Conservation (phyloP, 495 filamentous ascomycete genomes). For the Annulohypoxylon nitens region DNA sequence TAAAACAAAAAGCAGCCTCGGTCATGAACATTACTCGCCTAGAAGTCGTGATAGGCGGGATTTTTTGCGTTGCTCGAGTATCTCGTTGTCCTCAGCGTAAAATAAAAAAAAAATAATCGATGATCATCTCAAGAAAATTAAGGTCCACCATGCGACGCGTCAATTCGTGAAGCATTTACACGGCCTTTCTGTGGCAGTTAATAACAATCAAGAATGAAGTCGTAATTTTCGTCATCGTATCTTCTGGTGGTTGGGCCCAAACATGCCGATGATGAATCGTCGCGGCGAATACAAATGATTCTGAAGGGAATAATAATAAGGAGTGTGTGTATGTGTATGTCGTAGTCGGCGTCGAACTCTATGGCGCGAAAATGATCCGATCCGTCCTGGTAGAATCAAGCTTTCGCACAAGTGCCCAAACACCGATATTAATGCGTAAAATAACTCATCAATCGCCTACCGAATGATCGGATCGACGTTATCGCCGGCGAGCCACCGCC, state of each 20-base stretch:
- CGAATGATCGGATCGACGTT: slow-evolving; percentile 16
- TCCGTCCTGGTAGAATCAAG: slow-evolving; percentile 39
- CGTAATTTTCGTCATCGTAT: slow-evolving; percentile 59
- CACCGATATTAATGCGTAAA: slow-evolving; percentile 40
- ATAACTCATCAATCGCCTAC: slow-evolving; percentile 12
- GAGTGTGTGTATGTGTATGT: slow-evolving; percentile 39
- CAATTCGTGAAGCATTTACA: slow-evolving; percentile 54
- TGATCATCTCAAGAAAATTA: slow-evolving; percentile 50
- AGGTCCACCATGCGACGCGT: slow-evolving; percentile 53
- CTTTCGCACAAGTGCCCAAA: slow-evolving; percentile 48
- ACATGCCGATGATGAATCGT: slow-evolving; percentile 51
- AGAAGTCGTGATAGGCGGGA: slow-evolving; percentile 49
- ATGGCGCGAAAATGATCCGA: slow-evolving; percentile 29
- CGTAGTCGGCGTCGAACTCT: slow-evolving; percentile 40
- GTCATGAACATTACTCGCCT: slow-evolving; percentile 53
- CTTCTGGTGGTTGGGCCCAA: slow-evolving; percentile 48
- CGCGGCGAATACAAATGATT: slow-evolving; percentile 55
- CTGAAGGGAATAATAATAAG: slow-evolving; percentile 45
- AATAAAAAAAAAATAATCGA: slow-evolving; percentile 40
- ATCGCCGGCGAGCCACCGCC: slow-evolving; percentile 56
- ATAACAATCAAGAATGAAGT: slow-evolving; percentile 56
- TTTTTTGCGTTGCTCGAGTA: slow-evolving; percentile 46
- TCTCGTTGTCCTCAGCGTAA: slow-evolving; percentile 50
- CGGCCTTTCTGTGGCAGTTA: slow-evolving; percentile 49
- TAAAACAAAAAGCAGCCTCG: slow-evolving; percentile 50